phyloP scores from a whole-genome alignment of 805 yeast genomes.

The Dipodascus geniculatus region DNA sequence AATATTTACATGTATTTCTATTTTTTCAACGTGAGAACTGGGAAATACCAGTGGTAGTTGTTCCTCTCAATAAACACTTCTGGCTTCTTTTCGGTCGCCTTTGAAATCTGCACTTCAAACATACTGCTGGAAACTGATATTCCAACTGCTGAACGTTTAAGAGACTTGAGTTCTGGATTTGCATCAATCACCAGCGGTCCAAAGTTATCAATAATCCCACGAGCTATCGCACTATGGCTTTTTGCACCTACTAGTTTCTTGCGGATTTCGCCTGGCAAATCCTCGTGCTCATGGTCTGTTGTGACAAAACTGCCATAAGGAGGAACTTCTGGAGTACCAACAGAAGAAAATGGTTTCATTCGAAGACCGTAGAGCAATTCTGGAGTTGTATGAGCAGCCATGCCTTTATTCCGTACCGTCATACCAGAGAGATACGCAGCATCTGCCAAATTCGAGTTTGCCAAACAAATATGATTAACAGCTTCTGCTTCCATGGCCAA shows the following conservation, averaged over 20 bases:
- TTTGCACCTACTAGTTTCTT: conserved; percentile 13
- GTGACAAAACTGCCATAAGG: conserved; percentile 27
- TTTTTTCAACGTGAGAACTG: conserved; percentile 20
- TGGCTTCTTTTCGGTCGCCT: not conserved
- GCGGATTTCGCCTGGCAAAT: conserved; percentile 15
- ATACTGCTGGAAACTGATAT: conserved; percentile 5
- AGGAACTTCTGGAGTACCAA: conserved; percentile 67
- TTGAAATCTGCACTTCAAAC: conserved; percentile 2
- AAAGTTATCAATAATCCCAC: conserved; percentile 10
- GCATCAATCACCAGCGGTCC: conserved; percentile 9
- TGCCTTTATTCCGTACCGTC: conserved; percentile 1
- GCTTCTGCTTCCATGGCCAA: conserved; percentile 23
- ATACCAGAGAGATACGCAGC: conserved; percentile 10
- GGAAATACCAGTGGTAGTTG: conserved; percentile 34
- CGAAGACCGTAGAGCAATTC: conserved; percentile 42
- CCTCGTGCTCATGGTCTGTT: conserved; percentile 7
- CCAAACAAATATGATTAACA: conserved; percentile 22
- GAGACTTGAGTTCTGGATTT: conserved; percentile 13
- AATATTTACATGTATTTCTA: not conserved
- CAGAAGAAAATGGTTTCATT: conserved; percentile 67
- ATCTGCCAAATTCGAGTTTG: conserved; percentile 18
- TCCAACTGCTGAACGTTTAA: conserved; percentile 13
- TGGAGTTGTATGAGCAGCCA: conserved; percentile 11
- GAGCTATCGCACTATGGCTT: not conserved
- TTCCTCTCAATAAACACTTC: not conserved